A percentile compares a stretch with the other conserved stretches of the same genome.
Evolutionary conservation across 495 filamentous ascomycete species (phyloP).

Genomic region (Rhypophila decipiens): DNA sequence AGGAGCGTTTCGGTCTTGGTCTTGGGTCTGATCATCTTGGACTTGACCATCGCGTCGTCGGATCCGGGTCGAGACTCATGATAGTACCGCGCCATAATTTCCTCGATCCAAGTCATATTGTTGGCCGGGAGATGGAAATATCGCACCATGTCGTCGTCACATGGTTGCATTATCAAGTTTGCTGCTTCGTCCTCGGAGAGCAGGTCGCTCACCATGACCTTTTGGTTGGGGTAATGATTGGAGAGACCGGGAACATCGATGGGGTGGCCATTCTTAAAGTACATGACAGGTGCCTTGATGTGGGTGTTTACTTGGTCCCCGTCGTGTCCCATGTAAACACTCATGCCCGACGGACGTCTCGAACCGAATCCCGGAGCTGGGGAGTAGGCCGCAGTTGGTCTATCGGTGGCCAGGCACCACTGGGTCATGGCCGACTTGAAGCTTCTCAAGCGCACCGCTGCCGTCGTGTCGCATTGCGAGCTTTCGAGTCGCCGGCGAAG

Average conservation of each 20-base stretch:
- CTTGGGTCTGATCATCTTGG: slow-evolving; percentile 1
- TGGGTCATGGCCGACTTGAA: slow-evolving; percentile 16
- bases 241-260: slow-evolving; percentile 10
- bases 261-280: slow-evolving; percentile 15
- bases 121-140: slow-evolving; percentile 34
- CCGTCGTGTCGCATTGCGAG: slow-evolving; percentile 11
- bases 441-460: slow-evolving; percentile 7
- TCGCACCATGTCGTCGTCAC: slow-evolving; percentile 15
- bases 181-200: slow-evolving; percentile 13
- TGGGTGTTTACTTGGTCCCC: slow-evolving; percentile 14
- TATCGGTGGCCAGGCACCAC: slow-evolving; percentile 11
- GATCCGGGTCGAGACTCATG: slow-evolving; percentile 17
- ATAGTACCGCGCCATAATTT: slow-evolving; percentile 24
- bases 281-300: slow-evolving; percentile 20
- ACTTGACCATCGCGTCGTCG: slow-evolving; percentile 8
- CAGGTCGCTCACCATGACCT: slow-evolving; percentile 17
- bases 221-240: slow-evolving; percentile 19
- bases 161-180: slow-evolving; percentile 22
- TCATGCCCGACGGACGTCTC: neutral
- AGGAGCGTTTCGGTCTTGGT: slow-evolving; percentile 20
- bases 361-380: neutral
- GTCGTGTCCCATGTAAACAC: neutral
- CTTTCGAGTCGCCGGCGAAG: slow-evolving; percentile 16
- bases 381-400: neutral
- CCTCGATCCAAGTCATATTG: slow-evolving; percentile 30